phyloP scores from a whole-genome alignment of 2,329 filamentous ascomycete genomes.

The Xylaria sp. region DNA sequence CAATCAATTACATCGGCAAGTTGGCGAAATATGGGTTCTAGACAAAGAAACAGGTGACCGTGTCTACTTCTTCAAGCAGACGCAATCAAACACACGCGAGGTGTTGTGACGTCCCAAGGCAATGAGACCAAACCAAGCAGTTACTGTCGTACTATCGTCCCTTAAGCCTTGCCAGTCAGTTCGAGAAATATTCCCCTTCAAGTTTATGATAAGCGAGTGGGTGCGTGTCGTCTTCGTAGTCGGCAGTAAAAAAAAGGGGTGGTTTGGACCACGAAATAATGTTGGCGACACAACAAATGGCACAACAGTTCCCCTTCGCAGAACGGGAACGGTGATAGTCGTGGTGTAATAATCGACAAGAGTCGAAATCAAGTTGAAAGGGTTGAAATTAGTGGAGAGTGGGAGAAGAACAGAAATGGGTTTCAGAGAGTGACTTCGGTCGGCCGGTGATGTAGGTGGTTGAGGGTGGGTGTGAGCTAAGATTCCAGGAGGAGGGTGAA shows the following conservation, averaged over 20 bases:
- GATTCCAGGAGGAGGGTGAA: constrained; percentile 24
- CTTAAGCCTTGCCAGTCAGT: constrained; percentile 6
- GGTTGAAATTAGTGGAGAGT: constrained; percentile 31
- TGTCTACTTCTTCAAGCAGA: constrained; percentile 22
- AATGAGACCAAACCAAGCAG: constrained; percentile 10
- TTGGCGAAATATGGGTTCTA: constrained; percentile 12
- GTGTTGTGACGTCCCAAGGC: constrained; percentile 4
- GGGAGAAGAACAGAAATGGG: constrained; percentile 35
- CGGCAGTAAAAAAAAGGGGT: constrained; percentile 9
- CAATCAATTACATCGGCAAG: constrained; percentile 42
- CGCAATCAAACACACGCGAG: constrained; percentile 8
- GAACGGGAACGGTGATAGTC: constrained; percentile 34
- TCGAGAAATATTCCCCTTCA: constrained; percentile 3
- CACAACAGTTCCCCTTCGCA: constrained; percentile 36
- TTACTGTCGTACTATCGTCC: background rate
- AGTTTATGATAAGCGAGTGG: constrained; percentile 29
- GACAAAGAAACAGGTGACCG: constrained; percentile 34
- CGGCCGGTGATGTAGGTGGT: constrained; percentile 36
- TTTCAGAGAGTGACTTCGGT: constrained; percentile 40
- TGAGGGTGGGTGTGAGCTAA: constrained; percentile 26
- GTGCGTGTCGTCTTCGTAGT: constrained; percentile 26
- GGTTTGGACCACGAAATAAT: constrained; percentile 11
- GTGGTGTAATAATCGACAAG: constrained; percentile 30
- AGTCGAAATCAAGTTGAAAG: constrained; percentile 22
- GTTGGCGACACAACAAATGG: constrained; percentile 20